Evolutionary conservation across 2,329 filamentous ascomycete species (phyloP), one percentile per base, ranked within the genome.

Genomic region (Drechslerella stenobrocha): DNA sequence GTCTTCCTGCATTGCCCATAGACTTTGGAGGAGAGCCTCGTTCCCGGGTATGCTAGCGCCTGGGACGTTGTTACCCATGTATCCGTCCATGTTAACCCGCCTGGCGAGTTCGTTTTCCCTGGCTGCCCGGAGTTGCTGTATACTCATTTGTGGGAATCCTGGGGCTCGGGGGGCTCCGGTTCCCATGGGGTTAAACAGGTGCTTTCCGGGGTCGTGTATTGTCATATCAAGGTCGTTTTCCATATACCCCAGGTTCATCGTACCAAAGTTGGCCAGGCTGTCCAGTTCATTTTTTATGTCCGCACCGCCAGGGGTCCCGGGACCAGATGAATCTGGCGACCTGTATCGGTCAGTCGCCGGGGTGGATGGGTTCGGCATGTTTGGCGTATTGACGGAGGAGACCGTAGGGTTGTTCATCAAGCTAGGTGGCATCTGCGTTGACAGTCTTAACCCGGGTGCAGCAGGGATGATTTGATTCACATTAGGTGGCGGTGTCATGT

Each of bases 341-440:
- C 71, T 70, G 30, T 67, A 67, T 24, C 63, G 44, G 42, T 72
- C 70, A 22, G 69, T 69, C 76, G 76, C 69, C 76, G 77, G 73
- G 78, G 81, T 77, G 81, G 71, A 84, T 71, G 81, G 80, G 66
- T 80, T 82, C 40, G 84, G 82, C 61, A 97, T 81, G 0, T 91
- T 95, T 0, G 92, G 92, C 0, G 92, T 97, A 76, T 96, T 97
- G 57, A 96, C 92, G 2, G 91, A 96, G 2, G 93, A 98, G 15
- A 97, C 63, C 2, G 63, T 67, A 20, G 63, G 63, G 30, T 67
- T 67, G 45, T 82, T 82, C 60, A 85, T 78, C 73, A 86, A 85
- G 56, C 86, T 77, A 69, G 82, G 80, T 23, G 83, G 80, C 47
- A 82, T 78, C 70, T 80, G 77, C 45, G 61, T 74, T 67, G 79